phyloP scores from a whole-genome alignment of 2,329 filamentous ascomycete species.

The Dactylellina cionopaga region DNA sequence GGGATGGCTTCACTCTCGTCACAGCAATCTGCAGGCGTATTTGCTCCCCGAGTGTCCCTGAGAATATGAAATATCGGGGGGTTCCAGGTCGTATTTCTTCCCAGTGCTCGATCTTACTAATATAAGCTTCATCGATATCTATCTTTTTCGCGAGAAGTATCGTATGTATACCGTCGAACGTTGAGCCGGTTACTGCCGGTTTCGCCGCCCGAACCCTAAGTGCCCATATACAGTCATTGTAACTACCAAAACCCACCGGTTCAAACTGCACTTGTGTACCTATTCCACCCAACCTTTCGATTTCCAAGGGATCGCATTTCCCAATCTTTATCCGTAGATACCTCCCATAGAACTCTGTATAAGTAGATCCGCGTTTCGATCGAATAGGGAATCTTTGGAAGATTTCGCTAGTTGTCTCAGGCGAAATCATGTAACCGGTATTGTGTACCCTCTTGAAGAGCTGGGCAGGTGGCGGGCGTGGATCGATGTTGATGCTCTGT shows the following conservation, averaged over 20 bases:
- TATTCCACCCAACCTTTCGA: conserved; percentile 75
- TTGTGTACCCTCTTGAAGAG: conserved; percentile 91
- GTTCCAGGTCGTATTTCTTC: conserved; percentile 15
- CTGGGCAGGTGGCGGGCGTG: conserved; percentile 63
- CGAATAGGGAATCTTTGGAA: conserved; percentile 51
- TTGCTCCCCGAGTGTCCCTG: conserved; percentile 39
- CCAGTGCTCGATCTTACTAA: conserved; percentile 31
- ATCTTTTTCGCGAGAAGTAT: conserved; percentile 28
- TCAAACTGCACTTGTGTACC: conserved; percentile 85
- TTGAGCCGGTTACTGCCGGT: conserved; percentile 65
- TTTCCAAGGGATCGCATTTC: conserved; percentile 74
- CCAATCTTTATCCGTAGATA: conserved; percentile 25
- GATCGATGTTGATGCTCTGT: conserved; percentile 54
- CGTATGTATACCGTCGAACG: conserved; percentile 4
- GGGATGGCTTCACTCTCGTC: not conserved
- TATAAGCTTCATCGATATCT: not conserved
- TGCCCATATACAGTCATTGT: conserved; percentile 87
- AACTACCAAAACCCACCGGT: conserved; percentile 77
- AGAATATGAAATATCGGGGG: conserved; percentile 29
- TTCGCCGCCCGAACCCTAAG: conserved; percentile 79
- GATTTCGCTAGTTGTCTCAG: conserved; percentile 48
- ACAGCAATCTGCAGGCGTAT: conserved; percentile 37
- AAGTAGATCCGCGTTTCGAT: conserved; percentile 79
- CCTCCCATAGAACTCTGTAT: conserved; percentile 69
- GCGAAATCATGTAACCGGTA: conserved; percentile 84